These are phyloP conservation scores for Fusarium liriodendri DNA, from an alignment of 2,329 filamentous ascomycete species.

Conservation along the genomic window DNA sequence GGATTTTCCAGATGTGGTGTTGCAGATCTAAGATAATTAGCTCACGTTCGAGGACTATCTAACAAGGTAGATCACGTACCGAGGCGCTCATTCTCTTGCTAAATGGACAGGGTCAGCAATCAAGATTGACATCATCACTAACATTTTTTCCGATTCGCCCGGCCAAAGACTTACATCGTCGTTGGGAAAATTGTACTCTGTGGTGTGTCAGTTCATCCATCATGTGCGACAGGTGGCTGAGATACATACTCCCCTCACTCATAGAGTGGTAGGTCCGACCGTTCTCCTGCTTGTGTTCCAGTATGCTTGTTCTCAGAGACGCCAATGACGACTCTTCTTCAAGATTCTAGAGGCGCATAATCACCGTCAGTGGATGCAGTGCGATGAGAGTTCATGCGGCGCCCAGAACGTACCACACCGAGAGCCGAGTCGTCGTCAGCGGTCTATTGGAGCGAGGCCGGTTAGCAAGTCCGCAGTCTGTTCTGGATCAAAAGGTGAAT, in stretches of 20 bases:
- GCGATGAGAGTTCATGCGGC: neutral
- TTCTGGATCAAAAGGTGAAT: neutral
- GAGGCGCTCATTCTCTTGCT: slow-evolving; percentile 33
- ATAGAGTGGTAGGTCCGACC: slow-evolving; percentile 42
- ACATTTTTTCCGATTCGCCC: neutral
- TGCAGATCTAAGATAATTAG: slow-evolving; percentile 17
- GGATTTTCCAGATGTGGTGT: slow-evolving; percentile 29
- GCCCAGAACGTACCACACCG: neutral
- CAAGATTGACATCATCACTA: neutral
- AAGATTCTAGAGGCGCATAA: neutral
- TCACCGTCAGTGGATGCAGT: neutral
- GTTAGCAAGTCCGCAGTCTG: neutral
- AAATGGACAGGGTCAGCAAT: neutral
- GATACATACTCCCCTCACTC: slow-evolving; percentile 41
- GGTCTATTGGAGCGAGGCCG: neutral
- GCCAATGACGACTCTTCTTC: slow-evolving; percentile 22
- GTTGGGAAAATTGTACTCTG: slow-evolving; percentile 40
- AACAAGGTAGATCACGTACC: slow-evolving; percentile 6
- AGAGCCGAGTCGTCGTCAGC: slow-evolving; percentile 2
- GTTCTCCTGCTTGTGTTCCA: slow-evolving; percentile 37
- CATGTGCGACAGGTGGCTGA: neutral
- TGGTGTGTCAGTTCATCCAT: neutral
- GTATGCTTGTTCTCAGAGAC: slow-evolving; percentile 22
- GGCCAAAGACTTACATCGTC: slow-evolving; percentile 25
- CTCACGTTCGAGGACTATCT: neutral